Base-by-base conservation (phyloP, 169 alveolate species). In the Plasmodium ovale region DNA sequence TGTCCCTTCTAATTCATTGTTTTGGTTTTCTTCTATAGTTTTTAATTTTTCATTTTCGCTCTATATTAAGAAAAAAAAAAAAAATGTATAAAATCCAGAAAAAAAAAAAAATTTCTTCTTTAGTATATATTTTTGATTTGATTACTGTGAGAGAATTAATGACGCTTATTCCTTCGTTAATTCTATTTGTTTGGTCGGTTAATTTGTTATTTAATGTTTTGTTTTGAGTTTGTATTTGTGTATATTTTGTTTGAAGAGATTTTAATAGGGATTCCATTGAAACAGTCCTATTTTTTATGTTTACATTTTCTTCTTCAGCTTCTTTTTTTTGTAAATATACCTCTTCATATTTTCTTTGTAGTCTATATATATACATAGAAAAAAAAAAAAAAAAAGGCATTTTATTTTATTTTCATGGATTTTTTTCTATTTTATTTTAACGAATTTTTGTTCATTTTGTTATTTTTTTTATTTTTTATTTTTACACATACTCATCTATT, bases 21-120 rank as follows among this genome's bases (percentile, higher is more conserved):
- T 85, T 69, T 85, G 91, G 42, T 85, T 85, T 85, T 85, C 91
- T 69, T 85, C 91, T 67, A 85, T 85, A 19, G 91, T 85, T 85
- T 85, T 85, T 62, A 85, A 51, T 27, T 85, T 85, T 62, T 85
- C 91, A 56, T 85, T 85, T 69, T 85, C 91, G 69, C 71, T 60
- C 89, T 79, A 56, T 44, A 59, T 29, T n/a, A 29, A 64, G 49
- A 79, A 79, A 44, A 59, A 79, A 65, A 60, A 31, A 47, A 53
- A 37, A 42, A 35, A 79, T 65, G 21, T 19, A 49, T 53, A 65
- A 39, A 44, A 64, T 64, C 59, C 33, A 39, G 58, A 53, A 62
- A 10, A 42, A 39, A 51, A 10, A 44, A 60, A 10, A 29, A 25
- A 39, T 59, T 53, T 53, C 54, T 64, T 31, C 5, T 49, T 47